Base-by-base conservation (phyloP, 352 stramenopile genomes). In the Phytopythium vexans region DNA sequence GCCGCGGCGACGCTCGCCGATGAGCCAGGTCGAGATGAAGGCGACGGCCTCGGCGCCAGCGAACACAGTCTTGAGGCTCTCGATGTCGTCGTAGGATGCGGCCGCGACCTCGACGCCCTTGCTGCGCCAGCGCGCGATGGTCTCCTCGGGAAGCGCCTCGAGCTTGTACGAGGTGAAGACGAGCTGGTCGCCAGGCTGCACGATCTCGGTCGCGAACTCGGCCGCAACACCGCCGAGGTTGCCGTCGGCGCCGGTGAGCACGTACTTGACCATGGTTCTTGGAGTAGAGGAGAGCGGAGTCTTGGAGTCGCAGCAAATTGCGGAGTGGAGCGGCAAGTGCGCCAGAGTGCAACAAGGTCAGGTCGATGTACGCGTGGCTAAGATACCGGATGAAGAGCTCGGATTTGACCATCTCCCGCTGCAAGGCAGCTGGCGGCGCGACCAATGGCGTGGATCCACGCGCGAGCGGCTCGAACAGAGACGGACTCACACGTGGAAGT, bases 1-100 rank as follows among this genome's bases (percentile, higher is more conserved):
- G 34, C 55, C 56, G 16, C 59, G 54, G 12, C 54, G 59, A 60
- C 59, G 54, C 39, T 67, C 59, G 35, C 59, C 59, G 44, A 67
- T 63, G 14, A 67, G 44, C 59, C 59, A 67, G n/a, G 59, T 67
- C 6, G 59, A 67, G 21, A 67, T 67, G 33, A 47, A 56, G 16
- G 54, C 54, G 5, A 67, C 59, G 10, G 44, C 59, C 1, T 63
- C 59, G 0, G 59, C 59, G 15, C 59, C 59, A 21, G 58, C 14
- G 31, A 67, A 67, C 27, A 43, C 38, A 43, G 58, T 67, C 39
- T 62, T 62, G 54, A 67, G 54, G 27, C 59, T 63, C n/a, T 67
- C 60, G 1, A n/a, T 7, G 44, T 67, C 54, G 12, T 67, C 60
- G 27, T 67, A 67, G 35, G 49, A 63, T 14, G 60, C 60, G 15